These are phyloP conservation scores for Plasmodium knowlesi DNA, from an alignment of 169 alveolate species.

Conservation along the genomic window DNA sequence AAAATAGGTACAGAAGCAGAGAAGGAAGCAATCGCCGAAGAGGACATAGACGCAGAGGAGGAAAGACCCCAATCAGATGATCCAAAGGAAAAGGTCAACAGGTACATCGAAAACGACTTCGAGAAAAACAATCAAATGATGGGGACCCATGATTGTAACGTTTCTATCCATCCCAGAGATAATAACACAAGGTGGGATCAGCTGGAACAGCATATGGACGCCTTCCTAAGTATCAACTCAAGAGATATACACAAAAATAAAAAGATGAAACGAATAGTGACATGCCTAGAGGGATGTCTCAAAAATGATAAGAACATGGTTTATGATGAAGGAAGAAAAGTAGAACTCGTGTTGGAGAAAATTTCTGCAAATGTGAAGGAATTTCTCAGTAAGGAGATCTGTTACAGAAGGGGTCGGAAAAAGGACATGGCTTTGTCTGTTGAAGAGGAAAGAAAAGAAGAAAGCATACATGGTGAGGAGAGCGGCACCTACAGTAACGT, in stretches of 20 bases:
- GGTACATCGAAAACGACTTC: neutral
- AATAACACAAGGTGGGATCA: neutral
- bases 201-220: conserved; percentile 18
- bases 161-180: neutral
- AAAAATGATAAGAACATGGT: conserved; percentile 27
- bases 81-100: neutral
- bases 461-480: neutral
- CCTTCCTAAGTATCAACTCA: conserved; percentile 16
- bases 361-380: conserved; percentile 20
- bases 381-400: conserved; percentile 32
- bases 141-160: neutral
- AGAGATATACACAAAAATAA: conserved; percentile 38
- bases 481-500: neutral
- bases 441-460: neutral
- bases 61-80: neutral
- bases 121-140: neutral
- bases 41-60: neutral
- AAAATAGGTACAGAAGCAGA: neutral
- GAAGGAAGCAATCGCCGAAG: no score
- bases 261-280: conserved; percentile 39
- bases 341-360: conserved; percentile 18
- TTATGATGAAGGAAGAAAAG: neutral
- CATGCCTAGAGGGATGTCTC: conserved; percentile 33
- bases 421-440: neutral
- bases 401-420: conserved; percentile 25